Evolutionary conservation across 2,329 filamentous ascomycete genomes (phyloP).

Genomic region (Chaetomium sp.): DNA sequence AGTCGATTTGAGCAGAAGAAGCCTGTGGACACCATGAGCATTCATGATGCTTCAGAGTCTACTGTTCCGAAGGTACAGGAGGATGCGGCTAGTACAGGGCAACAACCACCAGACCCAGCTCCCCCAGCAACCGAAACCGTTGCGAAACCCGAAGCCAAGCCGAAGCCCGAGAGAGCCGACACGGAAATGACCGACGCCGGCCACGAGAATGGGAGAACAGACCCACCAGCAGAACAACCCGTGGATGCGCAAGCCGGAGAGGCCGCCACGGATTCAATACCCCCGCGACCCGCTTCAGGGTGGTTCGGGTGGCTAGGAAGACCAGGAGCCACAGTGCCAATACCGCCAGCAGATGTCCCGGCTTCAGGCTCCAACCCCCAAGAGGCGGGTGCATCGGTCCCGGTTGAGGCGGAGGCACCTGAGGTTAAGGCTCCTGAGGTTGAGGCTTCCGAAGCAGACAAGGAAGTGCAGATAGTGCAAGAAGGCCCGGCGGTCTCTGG

Average conservation of each 20-base stretch:
- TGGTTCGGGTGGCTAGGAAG: slow-evolving; percentile 59
- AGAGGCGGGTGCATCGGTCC: background rate
- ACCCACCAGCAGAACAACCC: slow-evolving; percentile 5
- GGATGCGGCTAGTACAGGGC: slow-evolving; percentile 24
- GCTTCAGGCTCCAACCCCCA: slow-evolving; percentile 32
- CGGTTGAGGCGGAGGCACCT: background rate
- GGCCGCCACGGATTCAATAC: slow-evolving; percentile 2
- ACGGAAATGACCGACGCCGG: slow-evolving; percentile 8
- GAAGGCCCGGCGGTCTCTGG: slow-evolving; percentile 25
- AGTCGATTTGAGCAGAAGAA: slow-evolving; percentile 54
- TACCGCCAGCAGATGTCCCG: slow-evolving; percentile 3
- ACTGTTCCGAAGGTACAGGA: slow-evolving; percentile 40
- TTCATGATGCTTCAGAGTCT: slow-evolving; percentile 37
- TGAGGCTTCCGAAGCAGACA: slow-evolving; percentile 27
- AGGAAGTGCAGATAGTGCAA: slow-evolving; percentile 30
- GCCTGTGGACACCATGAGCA: slow-evolving; percentile 37
- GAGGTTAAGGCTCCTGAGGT: slow-evolving; percentile 24
- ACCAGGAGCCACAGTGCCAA: slow-evolving; percentile 30
- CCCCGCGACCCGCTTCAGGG: slow-evolving; percentile 45
- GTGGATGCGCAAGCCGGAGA: background rate
- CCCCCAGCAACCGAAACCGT: slow-evolving; percentile 15
- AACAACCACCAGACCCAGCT: slow-evolving; percentile 19
- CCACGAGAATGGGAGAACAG: slow-evolving; percentile 5
- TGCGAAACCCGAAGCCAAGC: slow-evolving; percentile 17
- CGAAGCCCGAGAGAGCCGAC: slow-evolving; percentile 13